phyloP scores from a whole-genome alignment of 2,329 filamentous ascomycete genomes.

The Penicillium brasilianum region DNA sequence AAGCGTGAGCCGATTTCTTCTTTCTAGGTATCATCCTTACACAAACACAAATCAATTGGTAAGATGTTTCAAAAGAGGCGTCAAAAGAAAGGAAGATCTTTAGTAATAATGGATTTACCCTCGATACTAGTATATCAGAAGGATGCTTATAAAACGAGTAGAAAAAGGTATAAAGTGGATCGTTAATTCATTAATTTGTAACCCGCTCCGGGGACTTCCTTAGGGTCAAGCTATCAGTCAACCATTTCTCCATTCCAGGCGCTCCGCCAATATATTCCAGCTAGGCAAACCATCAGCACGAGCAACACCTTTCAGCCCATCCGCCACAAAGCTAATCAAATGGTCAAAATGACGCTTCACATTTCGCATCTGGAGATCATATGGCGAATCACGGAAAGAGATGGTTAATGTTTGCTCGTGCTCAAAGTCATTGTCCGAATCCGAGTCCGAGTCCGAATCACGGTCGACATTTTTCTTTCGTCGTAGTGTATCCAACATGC shows the following conservation, averaged over 20 bases:
- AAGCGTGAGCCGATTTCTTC: too few relatives aligned
- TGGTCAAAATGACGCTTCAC: conserved; percentile 68
- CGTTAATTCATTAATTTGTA: too few relatives aligned
- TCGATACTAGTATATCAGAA: too few relatives aligned
- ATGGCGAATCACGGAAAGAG: conserved; percentile 49
- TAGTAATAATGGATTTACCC: too few relatives aligned
- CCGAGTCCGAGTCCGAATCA: conserved; percentile 30
- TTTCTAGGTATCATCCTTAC: too few relatives aligned
- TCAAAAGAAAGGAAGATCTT: too few relatives aligned
- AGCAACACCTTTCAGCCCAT: conserved; percentile 75
- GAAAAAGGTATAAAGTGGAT: too few relatives aligned
- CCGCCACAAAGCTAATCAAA: conserved; percentile 70
- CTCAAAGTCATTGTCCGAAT: conserved; percentile 41
- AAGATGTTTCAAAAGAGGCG: too few relatives aligned
- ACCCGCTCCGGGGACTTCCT: not conserved
- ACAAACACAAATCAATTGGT: too few relatives aligned
- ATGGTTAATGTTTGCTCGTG: conserved; percentile 48
- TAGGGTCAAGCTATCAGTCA: conserved; percentile 2
- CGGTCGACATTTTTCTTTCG: conserved; percentile 5
- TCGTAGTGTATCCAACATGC: conserved; percentile 1
- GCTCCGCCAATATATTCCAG: conserved; percentile 84
- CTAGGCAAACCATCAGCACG: conserved; percentile 72
- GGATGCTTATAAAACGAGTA: too few relatives aligned
- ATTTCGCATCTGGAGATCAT: conserved; percentile 59
- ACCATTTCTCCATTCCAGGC: conserved; percentile 62